Conservation (phyloP, 2,329 filamentous ascomycete genomes). For the Phaeosphaeriaceae sp. region DNA sequence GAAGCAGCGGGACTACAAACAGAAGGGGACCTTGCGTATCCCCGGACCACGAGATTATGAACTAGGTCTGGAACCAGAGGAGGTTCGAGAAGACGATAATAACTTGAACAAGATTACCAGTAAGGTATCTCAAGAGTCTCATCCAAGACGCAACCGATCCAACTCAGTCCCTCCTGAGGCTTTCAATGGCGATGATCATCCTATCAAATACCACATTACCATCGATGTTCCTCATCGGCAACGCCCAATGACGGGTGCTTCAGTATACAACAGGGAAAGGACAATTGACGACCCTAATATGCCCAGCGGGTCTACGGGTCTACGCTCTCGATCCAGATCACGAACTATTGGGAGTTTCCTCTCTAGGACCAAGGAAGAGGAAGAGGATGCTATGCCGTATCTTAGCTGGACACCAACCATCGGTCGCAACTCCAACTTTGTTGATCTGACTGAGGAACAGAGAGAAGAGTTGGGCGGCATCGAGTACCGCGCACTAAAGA, state of each 20-base stretch:
- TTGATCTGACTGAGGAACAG: conserved; percentile 86
- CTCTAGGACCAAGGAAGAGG: conserved; percentile 58
- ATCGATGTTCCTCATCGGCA: conserved; percentile 66
- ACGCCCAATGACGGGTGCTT: conserved; percentile 38
- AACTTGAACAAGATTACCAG: conserved; percentile 29
- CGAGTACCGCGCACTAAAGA: conserved; percentile 91
- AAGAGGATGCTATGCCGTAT: conserved; percentile 74
- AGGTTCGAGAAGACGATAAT: conserved; percentile 55
- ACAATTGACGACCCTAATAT: conserved; percentile 11
- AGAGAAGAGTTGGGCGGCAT: conserved; percentile 95
- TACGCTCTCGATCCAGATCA: conserved; percentile 39
- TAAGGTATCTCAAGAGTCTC: conserved; percentile 31
- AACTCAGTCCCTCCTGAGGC: conserved; percentile 36
- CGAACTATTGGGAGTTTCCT: conserved; percentile 66
- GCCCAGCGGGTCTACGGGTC: conserved; percentile 25
- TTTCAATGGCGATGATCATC: conserved; percentile 48
- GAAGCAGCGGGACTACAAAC: conserved; percentile 76
- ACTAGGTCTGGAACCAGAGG: conserved; percentile 73
- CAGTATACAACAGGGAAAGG: conserved; percentile 31
- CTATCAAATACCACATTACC: conserved; percentile 63
- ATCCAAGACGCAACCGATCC: conserved; percentile 25
- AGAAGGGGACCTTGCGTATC: conserved; percentile 80
- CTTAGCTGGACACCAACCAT: conserved; percentile 93
- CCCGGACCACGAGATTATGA: conserved; percentile 92
- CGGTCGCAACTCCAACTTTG: conserved; percentile 90